Conservation (phyloP, 805 yeast species). For the Starmerella apis region DNA sequence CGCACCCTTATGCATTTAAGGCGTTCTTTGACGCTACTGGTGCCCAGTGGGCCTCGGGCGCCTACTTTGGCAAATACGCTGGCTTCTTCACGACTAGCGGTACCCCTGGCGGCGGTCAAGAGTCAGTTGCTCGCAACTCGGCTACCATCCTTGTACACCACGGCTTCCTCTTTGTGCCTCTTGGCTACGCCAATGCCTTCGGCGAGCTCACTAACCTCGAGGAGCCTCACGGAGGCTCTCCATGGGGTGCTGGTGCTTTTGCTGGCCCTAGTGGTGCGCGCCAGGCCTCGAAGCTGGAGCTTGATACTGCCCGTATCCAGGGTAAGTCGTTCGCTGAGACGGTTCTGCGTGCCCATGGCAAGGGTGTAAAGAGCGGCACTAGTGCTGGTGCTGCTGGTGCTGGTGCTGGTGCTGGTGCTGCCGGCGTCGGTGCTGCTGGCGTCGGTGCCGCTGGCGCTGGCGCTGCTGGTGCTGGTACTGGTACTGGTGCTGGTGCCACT, state of each 20-base stretch:
- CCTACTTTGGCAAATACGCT: conserved; percentile 61
- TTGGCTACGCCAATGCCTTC: conserved; percentile 60
- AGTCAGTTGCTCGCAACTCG: conserved; percentile 53
- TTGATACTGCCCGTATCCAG: conserved; percentile 52
- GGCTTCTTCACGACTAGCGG: conserved; percentile 68
- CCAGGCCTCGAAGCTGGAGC: conserved; percentile 52
- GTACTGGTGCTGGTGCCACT: conserved; percentile 8
- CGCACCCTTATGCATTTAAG: conserved; percentile 65
- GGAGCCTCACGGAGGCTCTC: conserved; percentile 68
- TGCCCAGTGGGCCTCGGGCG: conserved; percentile 67
- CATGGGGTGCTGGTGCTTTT: conserved; percentile 79
- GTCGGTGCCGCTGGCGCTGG: conserved; percentile 10
- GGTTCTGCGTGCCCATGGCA: conserved; percentile 24
- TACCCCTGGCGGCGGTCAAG: conserved; percentile 76
- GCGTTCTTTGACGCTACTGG: conserved; percentile 73
- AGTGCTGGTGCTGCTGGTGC: conserved; percentile 9
- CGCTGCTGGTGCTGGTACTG: not conserved
- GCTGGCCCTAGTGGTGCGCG: conserved; percentile 75
- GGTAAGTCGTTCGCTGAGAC: conserved; percentile 52
- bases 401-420: conserved; percentile 13
- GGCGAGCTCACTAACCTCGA: conserved; percentile 44
- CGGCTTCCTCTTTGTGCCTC: conserved; percentile 69
- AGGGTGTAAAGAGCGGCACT: not conserved
- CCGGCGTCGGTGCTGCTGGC: conserved; percentile 15
- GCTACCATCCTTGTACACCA: conserved; percentile 63